Base-by-base conservation (phyloP, 495 filamentous ascomycete species). In the Jackrogersella minutella region DNA sequence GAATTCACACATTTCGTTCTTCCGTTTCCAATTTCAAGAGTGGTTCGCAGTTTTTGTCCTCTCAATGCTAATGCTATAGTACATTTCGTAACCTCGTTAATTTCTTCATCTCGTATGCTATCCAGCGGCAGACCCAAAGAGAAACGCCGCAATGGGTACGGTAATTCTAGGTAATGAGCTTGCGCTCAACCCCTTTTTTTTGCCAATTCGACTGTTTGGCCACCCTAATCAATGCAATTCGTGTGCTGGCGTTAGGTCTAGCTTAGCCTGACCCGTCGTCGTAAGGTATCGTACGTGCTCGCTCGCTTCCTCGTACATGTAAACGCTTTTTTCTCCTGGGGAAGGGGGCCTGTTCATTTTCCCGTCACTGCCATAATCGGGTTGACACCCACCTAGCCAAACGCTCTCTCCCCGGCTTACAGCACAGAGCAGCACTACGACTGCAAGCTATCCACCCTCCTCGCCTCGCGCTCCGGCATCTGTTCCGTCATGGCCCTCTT, bases 401-500 rank as follows among this genome's bases (percentile, higher is more conserved):
- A 8, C 21, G 13, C 10, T 26, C 21, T 46, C 9, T 11, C 6
- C 14, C 2, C 41, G 3, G 0, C 3, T 7, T 46, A 11, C 4
- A 9, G 10, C 10, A 3, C 10, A n/a, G n/a, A n/a, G n/a, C 21
- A 46, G 26, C 3, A 7, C 7, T 30, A 30, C 19, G 21, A 26
- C 10, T 13, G 21, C 41, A 46, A 24, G 17, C 10, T 21, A 10
- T 46, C 9, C 2, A 10, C 31, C 31, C 31, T 13, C 6, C 11
- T 34, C 4, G 17, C 5, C 10, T 34, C 41, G 6, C 26, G 40
- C 28, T 55, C 54, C 1, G 59, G 13, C 21, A 37, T 33, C 52
- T 34, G 37, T 7, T 59, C 65, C 33, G 59, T 55, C 65, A 63
- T 50, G n/a, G 53, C 44, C 40, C 65, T 52, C 16, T 34, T 63